Evolutionary conservation across 2,329 filamentous ascomycete genomes (phyloP), one percentile per base, ranked within the genome.

Genomic region (Paecilomyces sp.): DNA sequence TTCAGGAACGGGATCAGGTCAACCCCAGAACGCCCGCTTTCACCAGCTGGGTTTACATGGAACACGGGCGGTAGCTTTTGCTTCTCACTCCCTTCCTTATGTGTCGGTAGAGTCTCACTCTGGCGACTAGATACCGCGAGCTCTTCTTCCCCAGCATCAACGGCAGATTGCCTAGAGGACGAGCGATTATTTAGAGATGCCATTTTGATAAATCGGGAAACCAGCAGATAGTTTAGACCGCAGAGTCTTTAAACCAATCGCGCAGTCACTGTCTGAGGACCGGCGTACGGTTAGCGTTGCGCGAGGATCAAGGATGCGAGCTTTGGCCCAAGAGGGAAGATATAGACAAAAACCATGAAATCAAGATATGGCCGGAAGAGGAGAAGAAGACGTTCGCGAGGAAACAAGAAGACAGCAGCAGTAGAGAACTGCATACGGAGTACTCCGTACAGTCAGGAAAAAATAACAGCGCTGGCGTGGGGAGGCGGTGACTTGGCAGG

Each of bases 1-100:
- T 75, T 78, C 33, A 90, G 65, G 69, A 91, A 89, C 58, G 85
- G 80, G 52, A 82, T 57, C 0, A 86, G 86, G 65, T 91, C 81
- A 62, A 92, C 71, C 54, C 88, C 88, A 4, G 70, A 76, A 41
- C 89, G 82, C 41, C 88, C 88, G 70, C 87, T 90, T 74, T 91
- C 88, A 62, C 88, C 88, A 18, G 73, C 72, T 30, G 70, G 68
- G 30, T 74, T 62, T 30, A 76, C 65, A 4, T 73, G 73, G 59
- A 77, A 70, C 28, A 53, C 6, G 9, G 6, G 13, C 7, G 22
- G 22, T 13, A 25, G 6, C 51, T 47, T 22, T 18, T 15, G 15
- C 7, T 53, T 30, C 13, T 53, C 22, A 30, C 9, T 53, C 51
- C 25, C 25, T 22, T 28, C 51, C 24, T 30, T 15, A 15, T 53